Evolutionary conservation across 2,329 filamentous ascomycete genomes (phyloP).

Genomic region (Monosporascus sp.): DNA sequence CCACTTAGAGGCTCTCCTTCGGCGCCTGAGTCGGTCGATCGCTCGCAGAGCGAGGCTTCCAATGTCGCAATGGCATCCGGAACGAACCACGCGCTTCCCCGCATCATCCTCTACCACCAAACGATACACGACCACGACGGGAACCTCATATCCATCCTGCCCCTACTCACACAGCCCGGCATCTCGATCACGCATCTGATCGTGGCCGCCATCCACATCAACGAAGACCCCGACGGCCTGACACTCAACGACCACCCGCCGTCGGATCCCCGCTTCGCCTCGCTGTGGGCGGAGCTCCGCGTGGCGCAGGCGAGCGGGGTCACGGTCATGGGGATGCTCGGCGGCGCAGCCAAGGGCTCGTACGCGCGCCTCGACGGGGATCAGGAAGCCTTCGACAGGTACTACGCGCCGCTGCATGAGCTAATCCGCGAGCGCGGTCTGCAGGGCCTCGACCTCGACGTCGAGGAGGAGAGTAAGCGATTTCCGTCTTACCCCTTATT

Average conservation of each 20-base stretch:
- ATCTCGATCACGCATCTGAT: conserved; percentile 63
- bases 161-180: conserved; percentile 31
- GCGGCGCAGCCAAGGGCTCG: conserved; percentile 68
- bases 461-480: conserved; percentile 56
- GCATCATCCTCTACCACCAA: conserved; percentile 30
- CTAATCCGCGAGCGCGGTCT: conserved; percentile 53
- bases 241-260: conserved; percentile 72
- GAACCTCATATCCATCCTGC: conserved; percentile 34
- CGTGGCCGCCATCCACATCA: conserved; percentile 73
- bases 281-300: conserved; percentile 66
- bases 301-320: conserved; percentile 64
- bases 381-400: conserved; percentile 56
- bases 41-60: too few species aligned
- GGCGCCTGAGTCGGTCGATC: too few species aligned
- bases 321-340: conserved; percentile 75
- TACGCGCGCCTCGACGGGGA: conserved; percentile 51
- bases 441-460: conserved; percentile 66
- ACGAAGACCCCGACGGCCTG: conserved; percentile 56
- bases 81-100: conserved; percentile 12
- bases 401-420: conserved; percentile 60
- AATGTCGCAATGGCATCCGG: too few species aligned
- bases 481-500: too few species aligned
- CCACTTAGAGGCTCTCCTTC: too few species aligned
- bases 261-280: conserved; percentile 53
- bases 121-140: conserved; percentile 35